Conservation (phyloP, 2,329 filamentous ascomycete species). For the Fusarium tuaranense region DNA sequence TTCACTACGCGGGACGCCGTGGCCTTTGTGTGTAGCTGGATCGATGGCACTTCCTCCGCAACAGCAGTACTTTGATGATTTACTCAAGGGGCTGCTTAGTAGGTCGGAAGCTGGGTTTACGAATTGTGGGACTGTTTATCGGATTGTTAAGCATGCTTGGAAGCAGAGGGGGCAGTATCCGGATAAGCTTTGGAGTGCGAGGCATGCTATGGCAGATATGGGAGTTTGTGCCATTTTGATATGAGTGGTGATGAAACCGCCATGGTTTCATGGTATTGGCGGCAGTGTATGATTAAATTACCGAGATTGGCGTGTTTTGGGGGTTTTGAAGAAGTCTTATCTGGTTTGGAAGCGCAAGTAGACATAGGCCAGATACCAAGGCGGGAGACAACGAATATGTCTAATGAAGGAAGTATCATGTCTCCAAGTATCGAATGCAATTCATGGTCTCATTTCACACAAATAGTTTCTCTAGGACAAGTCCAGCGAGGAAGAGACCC, state of each 20-base stretch:
- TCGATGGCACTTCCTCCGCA: constrained; percentile 20
- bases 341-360: neutral
- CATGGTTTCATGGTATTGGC: neutral
- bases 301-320: neutral
- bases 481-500: neutral
- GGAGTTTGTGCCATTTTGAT: constrained; percentile 34
- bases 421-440: fast-evolving
- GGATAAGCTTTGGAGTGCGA: constrained; percentile 24
- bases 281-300: neutral
- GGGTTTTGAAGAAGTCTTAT: neutral
- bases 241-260: no score
- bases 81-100: constrained; percentile 11
- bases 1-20: constrained; percentile 25
- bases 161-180: neutral
- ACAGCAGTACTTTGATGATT: constrained; percentile 29
- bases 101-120: constrained; percentile 23
- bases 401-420: neutral
- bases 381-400: neutral
- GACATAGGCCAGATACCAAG: neutral
- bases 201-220: constrained; percentile 31
- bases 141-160: constrained; percentile 31
- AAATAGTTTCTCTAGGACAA: no score
- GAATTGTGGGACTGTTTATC: constrained; percentile 31
- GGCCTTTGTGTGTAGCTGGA: constrained; percentile 34
- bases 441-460: neutral